Base-by-base conservation (phyloP, 78 protist species). In the Cavenderia fasciculata region DNA sequence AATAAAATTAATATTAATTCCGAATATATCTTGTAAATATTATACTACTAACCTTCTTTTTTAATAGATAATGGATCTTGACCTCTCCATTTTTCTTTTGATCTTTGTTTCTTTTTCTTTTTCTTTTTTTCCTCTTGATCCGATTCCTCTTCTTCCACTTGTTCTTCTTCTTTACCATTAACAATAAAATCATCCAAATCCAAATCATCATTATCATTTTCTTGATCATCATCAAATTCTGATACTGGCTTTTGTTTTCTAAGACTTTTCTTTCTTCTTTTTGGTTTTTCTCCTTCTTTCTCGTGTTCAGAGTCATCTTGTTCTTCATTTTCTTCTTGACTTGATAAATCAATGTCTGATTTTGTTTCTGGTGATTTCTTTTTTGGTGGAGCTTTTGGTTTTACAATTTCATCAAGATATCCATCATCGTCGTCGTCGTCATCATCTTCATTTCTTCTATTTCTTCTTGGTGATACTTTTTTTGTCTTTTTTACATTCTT, bases 371-470 rank as follows among this genome's bases (percentile, higher is more conserved):
- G n/a, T n/a, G n/a, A n/a, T n/a, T n/a, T n/a, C n/a, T n/a, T n/a
- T n/a, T n/a, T n/a, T n/a, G n/a, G n/a, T n/a, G n/a, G n/a, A n/a
- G n/a, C n/a, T n/a, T n/a, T n/a, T n/a, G n/a, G n/a, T n/a, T n/a
- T n/a, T n/a, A n/a, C n/a, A n/a, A n/a, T n/a, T n/a, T n/a, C n/a
- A n/a, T n/a, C n/a, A n/a, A n/a, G n/a, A n/a, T n/a, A n/a, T n/a
- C n/a, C 69, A 4, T 61, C 69, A n/a, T 61, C 69, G 5, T 61
- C 69, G 5, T 61, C 69, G 36, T 34, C 69, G 31, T 61, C 49
- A n/a, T 61, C 41, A 27, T 36, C 49, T 25, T 36, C 36, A 7
- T 61, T 61, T 21, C 69, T 61, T 38, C 36, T 61, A 2, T 61
- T 61, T 38, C 4, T 27, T 38, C 21, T 29, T 36, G 31, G 21